Percentiles rank a stretch among this genome's conserved stretches.
These are phyloP conservation scores for Lichtheimia hyalospora DNA, from an alignment of 371 early-diverging fungal genomes.

Conservation along the genomic window DNA sequence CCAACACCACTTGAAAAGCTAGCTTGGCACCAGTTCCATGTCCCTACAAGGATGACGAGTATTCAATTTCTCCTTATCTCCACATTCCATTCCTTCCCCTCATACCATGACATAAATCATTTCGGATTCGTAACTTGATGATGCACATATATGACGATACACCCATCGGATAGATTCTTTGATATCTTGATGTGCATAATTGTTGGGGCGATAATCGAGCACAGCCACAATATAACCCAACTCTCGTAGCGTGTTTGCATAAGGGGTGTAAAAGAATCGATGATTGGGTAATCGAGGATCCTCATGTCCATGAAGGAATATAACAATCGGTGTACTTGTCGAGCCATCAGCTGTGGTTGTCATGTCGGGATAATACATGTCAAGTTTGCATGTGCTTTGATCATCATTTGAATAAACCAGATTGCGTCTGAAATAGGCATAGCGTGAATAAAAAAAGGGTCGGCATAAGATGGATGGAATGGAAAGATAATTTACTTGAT, in stretches of 20 bases:
- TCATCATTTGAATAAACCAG: slow-evolving; percentile 27
- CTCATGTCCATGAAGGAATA: slow-evolving; percentile 73
- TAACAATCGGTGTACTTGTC: slow-evolving; percentile 52
- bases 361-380: slow-evolving; percentile 38
- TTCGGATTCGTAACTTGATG: slow-evolving; percentile 48
- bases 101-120: slow-evolving; percentile 62
- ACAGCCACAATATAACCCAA: slow-evolving; percentile 77
- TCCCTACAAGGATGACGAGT: slow-evolving; percentile 28
- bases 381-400: slow-evolving; percentile 18
- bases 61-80: not conserved
- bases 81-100: too few species aligned
- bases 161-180: slow-evolving; percentile 64
- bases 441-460: not conserved
- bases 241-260: slow-evolving; percentile 63
- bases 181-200: slow-evolving; percentile 52
- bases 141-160: slow-evolving; percentile 37
- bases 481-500: not conserved
- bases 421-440: slow-evolving; percentile 24
- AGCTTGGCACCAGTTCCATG: slow-evolving; percentile 56
- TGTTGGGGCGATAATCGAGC: slow-evolving; percentile 70
- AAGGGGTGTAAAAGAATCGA: slow-evolving; percentile 56
- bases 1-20: slow-evolving; percentile 37
- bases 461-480: too few species aligned
- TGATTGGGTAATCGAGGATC: slow-evolving; percentile 54
- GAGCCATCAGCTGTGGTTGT: too few species aligned